These are phyloP conservation scores for Talaromyces sp. DNA, from an alignment of 2,329 filamentous ascomycete genomes.

Conservation along the genomic window DNA sequence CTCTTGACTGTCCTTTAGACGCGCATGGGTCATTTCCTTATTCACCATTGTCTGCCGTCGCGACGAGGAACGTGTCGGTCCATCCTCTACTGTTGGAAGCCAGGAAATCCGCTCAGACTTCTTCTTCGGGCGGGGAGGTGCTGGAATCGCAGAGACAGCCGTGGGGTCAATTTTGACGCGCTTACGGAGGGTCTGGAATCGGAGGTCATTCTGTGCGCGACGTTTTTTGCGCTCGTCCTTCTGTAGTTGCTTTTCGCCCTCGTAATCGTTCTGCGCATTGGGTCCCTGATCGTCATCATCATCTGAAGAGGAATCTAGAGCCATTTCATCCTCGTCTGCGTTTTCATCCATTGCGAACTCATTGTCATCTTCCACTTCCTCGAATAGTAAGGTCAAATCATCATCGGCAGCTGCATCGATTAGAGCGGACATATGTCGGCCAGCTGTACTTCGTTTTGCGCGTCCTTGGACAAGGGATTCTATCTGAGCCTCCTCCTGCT, in stretches of 20 bases:
- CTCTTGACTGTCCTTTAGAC: constrained; percentile 53
- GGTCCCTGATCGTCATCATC: constrained; percentile 77
- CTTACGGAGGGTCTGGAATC: constrained; percentile 61
- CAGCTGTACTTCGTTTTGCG: constrained; percentile 76
- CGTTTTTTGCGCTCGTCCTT: constrained; percentile 78
- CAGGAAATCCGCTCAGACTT: constrained; percentile 72
- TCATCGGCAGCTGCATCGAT: constrained; percentile 75
- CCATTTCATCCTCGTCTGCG: constrained; percentile 64
- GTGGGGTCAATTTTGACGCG: constrained; percentile 72
- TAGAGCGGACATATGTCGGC: constrained; percentile 79
- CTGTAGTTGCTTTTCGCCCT: constrained; percentile 85
- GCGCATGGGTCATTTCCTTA: constrained; percentile 59
- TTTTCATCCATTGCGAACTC: constrained; percentile 43
- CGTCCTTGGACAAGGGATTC: constrained; percentile 51
- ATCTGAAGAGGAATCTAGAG: constrained; percentile 82
- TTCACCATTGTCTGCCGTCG: constrained; percentile 66
- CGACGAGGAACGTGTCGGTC: constrained; percentile 63
- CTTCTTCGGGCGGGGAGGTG: constrained; percentile 60
- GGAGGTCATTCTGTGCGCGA: constrained; percentile 74
- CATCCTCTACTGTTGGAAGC: constrained; percentile 66
- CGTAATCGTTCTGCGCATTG: constrained; percentile 62
- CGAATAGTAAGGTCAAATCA: constrained; percentile 63
- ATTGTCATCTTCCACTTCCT: constrained; percentile 63
- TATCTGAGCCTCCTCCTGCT: constrained; percentile 24
- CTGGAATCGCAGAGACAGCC: constrained; percentile 39